Conservation (phyloP, 116 monocot genomes). For the Dioscorea cayenensis region DNA sequence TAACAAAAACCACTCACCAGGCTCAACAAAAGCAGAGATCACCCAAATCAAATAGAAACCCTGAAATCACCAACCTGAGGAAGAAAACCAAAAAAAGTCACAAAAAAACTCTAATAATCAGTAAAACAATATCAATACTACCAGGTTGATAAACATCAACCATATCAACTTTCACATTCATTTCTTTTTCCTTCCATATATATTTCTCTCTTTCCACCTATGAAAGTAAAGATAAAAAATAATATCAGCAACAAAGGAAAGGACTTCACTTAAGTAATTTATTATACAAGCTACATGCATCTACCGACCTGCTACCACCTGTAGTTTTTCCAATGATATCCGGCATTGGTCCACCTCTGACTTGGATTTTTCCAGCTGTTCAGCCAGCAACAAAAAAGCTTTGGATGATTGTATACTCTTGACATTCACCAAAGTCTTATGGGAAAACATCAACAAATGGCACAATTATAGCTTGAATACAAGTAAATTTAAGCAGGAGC, state of each 20-base stretch:
- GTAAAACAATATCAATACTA: too few relatives aligned
- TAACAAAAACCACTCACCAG: too few relatives aligned
- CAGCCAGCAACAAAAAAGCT: slow-evolving; percentile 36
- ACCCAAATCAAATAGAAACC: too few relatives aligned
- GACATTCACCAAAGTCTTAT: slow-evolving; percentile 41
- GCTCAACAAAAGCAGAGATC: too few relatives aligned
- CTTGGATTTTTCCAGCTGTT: slow-evolving; percentile 57
- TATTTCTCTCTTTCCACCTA: slow-evolving; percentile 79
- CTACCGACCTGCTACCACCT: slow-evolving; percentile 75
- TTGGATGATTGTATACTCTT: slow-evolving; percentile 54
- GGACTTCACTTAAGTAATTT: background rate
- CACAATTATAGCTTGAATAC: background rate
- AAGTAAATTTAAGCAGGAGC: background rate
- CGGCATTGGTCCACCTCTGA: slow-evolving; percentile 51
- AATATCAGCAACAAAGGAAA: slow-evolving; percentile 1
- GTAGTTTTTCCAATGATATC: slow-evolving; percentile 64
- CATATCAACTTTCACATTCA: slow-evolving; percentile 49
- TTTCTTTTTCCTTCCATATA: slow-evolving; percentile 72
- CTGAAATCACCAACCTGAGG: too few relatives aligned
- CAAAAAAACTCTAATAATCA: too few relatives aligned
- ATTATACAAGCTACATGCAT: slow-evolving; percentile 26
- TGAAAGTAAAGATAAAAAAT: background rate
- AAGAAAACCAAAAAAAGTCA: too few relatives aligned
- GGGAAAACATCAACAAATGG: background rate
- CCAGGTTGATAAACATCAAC: slow-evolving; percentile 52